phyloP scores from a whole-genome alignment of 164 flowering plant species.

The Dillenia suffruticosa region DNA sequence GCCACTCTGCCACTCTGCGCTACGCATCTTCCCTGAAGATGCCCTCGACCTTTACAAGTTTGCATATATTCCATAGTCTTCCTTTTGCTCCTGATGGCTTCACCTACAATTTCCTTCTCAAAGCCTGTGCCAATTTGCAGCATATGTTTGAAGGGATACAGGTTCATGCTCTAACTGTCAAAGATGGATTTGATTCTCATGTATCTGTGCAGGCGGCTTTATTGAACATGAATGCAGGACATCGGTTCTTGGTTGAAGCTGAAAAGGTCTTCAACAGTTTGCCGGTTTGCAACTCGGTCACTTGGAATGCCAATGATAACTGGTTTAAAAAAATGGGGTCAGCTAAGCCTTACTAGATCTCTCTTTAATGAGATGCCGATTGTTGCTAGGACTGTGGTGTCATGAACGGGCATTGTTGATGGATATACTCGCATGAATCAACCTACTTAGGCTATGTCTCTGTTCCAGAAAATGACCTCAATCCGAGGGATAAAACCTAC shows the following conservation, averaged over 20 bases:
- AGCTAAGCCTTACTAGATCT: slow-evolving; percentile 13
- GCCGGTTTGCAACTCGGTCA: slow-evolving; percentile 18
- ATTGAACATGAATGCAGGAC: slow-evolving; percentile 16
- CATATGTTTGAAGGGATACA: slow-evolving; percentile 16
- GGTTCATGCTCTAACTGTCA: slow-evolving; percentile 14
- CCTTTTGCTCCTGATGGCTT: slow-evolving; percentile 11
- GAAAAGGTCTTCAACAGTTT: slow-evolving; percentile 14
- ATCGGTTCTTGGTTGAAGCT: slow-evolving; percentile 14
- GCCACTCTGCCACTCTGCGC: slow-evolving; percentile 21
- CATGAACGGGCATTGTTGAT: slow-evolving; percentile 30
- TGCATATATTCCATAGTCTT: slow-evolving; percentile 1
- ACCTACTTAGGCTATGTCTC: slow-evolving; percentile 14
- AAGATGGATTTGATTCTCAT: slow-evolving; percentile 18
- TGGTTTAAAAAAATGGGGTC: slow-evolving; percentile 21
- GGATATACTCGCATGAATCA: slow-evolving; percentile 16
- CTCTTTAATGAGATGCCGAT: slow-evolving; percentile 18
- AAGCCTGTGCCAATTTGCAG: slow-evolving; percentile 20
- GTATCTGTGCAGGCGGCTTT: slow-evolving; percentile 24
- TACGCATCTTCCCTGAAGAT: slow-evolving; percentile 15
- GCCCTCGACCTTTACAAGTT: slow-evolving; percentile 20
- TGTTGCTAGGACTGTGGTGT: slow-evolving; percentile 7
- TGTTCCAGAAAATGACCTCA: slow-evolving; percentile 14
- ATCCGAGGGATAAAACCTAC: slow-evolving; percentile 13
- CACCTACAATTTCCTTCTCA: slow-evolving; percentile 22
- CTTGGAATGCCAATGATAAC: slow-evolving; percentile 26